These are phyloP conservation scores for Geotrichum macrosporum DNA, from an alignment of 1,139 yeast genomes.

Conservation along the genomic window DNA sequence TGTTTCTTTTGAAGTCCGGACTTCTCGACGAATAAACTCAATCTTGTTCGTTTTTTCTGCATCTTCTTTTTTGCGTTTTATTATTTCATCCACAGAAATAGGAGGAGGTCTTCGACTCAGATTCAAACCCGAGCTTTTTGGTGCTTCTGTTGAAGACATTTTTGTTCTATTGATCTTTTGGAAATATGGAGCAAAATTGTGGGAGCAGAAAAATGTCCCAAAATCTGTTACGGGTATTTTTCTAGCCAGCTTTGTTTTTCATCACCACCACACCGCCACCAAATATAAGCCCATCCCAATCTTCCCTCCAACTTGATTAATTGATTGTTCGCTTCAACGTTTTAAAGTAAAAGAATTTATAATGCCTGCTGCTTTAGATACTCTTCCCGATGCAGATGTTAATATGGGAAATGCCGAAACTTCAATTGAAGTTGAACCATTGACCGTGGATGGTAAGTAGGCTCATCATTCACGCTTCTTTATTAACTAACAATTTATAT, in stretches of 20 bases:
- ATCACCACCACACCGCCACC: constrained; percentile 19
- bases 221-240: neutral
- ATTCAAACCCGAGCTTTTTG: neutral
- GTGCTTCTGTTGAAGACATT: constrained; percentile 1
- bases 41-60: constrained; percentile 26
- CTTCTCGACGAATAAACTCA: constrained; percentile 15
- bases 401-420: constrained; percentile 13
- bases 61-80: constrained; percentile 35
- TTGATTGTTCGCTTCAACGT: neutral
- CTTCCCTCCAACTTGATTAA: constrained; percentile 6
- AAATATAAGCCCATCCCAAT: neutral
- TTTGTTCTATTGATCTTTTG: neutral
- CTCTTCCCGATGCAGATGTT: constrained; percentile 13
- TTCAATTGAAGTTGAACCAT: constrained; percentile 15
- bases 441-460: constrained; percentile 22
- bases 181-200: neutral
- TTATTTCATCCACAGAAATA: constrained; percentile 45
- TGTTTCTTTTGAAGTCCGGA: constrained; percentile 35
- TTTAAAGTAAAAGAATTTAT: neutral
- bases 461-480: constrained; percentile 30
- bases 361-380: constrained; percentile 14
- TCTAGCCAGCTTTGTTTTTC: constrained; percentile 6
- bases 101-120: no score
- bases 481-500: constrained; percentile 39
- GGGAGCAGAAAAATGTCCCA: constrained; percentile 1